Evolutionary conservation across 176 grass and related monocot species (phyloP).

Genomic region (Tuctoria greenei): DNA sequence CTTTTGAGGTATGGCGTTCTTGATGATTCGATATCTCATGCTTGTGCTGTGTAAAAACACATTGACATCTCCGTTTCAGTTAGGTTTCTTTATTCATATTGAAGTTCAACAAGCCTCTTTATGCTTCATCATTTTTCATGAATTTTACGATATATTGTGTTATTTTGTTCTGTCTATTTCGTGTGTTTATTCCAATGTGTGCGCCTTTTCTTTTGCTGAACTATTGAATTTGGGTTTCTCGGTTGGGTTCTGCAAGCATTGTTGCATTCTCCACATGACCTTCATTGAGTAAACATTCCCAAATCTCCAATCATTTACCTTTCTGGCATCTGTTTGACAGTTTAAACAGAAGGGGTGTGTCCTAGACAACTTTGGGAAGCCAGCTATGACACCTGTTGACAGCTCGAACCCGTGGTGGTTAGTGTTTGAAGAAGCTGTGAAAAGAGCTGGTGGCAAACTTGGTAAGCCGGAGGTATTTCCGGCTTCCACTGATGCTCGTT

Average conservation of each 20-base stretch:
- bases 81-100: not conserved
- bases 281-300: not conserved
- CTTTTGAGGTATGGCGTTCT: constrained; percentile 59
- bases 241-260: not conserved
- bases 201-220: not conserved
- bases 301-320: constrained; percentile 19
- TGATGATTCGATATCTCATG: not conserved
- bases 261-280: not conserved
- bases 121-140: not conserved
- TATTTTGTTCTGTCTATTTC: not conserved
- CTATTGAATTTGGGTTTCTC: not conserved
- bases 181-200: not conserved
- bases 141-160: not conserved
- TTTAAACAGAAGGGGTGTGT: constrained; percentile 68
- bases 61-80: not conserved
- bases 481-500: constrained; percentile 80
- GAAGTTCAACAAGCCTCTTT: not conserved
- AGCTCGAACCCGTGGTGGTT: constrained; percentile 83
- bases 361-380: constrained; percentile 69
- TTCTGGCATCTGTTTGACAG: constrained; percentile 36
- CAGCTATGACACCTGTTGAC: constrained; percentile 57
- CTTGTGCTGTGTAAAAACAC: not conserved
- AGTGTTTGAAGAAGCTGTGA: constrained; percentile 69
- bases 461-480: constrained; percentile 82
- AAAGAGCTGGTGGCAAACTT: constrained; percentile 70